phyloP scores from a whole-genome alignment of 331 rosid genomes.

The Quercus lobata region DNA sequence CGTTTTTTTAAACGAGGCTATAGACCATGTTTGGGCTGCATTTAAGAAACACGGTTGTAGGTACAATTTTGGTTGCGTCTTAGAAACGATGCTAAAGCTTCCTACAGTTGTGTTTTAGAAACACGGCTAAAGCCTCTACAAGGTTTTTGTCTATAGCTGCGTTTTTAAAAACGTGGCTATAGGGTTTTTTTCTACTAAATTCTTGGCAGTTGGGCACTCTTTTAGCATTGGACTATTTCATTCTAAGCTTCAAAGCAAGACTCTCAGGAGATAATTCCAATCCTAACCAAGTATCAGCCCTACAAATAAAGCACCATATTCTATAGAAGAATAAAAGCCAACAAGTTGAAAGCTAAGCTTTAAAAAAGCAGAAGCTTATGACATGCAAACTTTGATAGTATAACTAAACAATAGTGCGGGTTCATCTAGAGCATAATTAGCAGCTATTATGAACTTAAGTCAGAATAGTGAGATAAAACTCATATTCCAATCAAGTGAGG shows the following conservation, averaged over 20 bases:
- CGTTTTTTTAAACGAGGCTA: no score
- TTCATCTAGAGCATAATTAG: constrained; percentile 3
- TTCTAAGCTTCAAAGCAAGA: not conserved
- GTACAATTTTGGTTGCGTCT: no score
- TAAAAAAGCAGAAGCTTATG: not conserved
- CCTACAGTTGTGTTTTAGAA: no score
- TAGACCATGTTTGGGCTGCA: no score
- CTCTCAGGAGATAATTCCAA: not conserved
- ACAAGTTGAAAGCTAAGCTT: not conserved
- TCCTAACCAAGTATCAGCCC: not conserved
- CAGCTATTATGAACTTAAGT: constrained; percentile 5
- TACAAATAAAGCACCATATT: not conserved
- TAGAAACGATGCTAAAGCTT: no score
- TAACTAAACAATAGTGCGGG: constrained; percentile 4
- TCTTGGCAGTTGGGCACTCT: not conserved
- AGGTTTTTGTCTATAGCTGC: no score
- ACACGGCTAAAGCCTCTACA: no score
- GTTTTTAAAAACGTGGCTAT: no score
- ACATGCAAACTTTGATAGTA: not conserved
- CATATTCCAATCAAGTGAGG: no score
- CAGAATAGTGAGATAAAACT: not conserved
- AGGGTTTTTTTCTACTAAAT: not conserved
- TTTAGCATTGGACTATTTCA: not conserved
- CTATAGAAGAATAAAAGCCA: not conserved
- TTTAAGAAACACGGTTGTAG: no score